Evolutionary conservation across 2,329 filamentous ascomycete genomes (phyloP).

Genomic region (Thielaviopsis ethacetica): DNA sequence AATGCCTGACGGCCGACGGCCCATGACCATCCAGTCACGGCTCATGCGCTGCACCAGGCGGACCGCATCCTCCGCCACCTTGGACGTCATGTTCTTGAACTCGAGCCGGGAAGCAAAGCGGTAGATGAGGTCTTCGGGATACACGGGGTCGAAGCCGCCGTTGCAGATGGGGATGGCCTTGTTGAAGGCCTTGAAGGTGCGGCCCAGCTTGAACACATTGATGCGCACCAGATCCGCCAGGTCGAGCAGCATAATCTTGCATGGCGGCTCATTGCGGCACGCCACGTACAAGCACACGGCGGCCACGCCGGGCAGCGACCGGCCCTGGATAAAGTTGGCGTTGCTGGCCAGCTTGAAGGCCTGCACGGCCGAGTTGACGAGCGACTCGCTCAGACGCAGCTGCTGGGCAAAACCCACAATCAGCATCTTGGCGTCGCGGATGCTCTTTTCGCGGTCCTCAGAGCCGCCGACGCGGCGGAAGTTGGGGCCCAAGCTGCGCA

Average conservation of each 20-base stretch:
- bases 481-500: slow-evolving; percentile 48
- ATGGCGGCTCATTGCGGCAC: slow-evolving; percentile 62
- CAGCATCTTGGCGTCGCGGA: slow-evolving; percentile 39
- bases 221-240: slow-evolving; percentile 69
- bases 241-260: slow-evolving; percentile 87
- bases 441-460: slow-evolving; percentile 41
- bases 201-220: slow-evolving; percentile 84
- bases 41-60: slow-evolving; percentile 86
- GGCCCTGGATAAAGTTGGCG: slow-evolving; percentile 70
- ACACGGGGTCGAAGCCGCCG: slow-evolving; percentile 48
- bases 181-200: slow-evolving; percentile 72
- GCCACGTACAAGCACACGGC: slow-evolving; percentile 86
- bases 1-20: slow-evolving; percentile 80
- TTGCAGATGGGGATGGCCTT: slow-evolving; percentile 56
- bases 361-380: slow-evolving; percentile 49
- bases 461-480: slow-evolving; percentile 41
- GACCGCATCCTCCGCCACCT: slow-evolving; percentile 76
- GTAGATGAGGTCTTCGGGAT: slow-evolving; percentile 79
- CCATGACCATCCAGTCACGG: slow-evolving; percentile 92
- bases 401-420: slow-evolving; percentile 47
- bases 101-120: slow-evolving; percentile 85
- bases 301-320: slow-evolving; percentile 68
- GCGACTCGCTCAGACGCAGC: slow-evolving; percentile 42
- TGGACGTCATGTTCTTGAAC: slow-evolving; percentile 65
- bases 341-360: slow-evolving; percentile 62